These are phyloP conservation scores for Mortierella sp. DNA, from an alignment of 371 early-diverging fungal genomes.

Conservation along the genomic window DNA sequence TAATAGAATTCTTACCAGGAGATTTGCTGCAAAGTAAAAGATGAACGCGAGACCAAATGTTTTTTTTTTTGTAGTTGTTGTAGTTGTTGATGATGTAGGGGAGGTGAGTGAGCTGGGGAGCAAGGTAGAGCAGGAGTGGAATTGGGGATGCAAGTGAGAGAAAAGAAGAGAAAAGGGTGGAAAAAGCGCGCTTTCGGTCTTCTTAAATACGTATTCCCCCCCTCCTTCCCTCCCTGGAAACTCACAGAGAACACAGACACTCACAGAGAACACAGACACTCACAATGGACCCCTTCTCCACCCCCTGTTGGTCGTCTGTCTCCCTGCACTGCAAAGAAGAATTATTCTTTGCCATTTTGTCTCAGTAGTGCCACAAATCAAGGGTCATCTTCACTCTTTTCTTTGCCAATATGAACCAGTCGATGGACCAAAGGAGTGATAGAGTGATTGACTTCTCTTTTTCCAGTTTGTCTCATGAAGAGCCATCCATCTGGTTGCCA, in stretches of 20 bases:
- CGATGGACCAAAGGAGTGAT: too few species aligned
- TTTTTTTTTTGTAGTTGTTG: neutral
- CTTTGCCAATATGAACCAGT: too few species aligned
- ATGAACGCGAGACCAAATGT: neutral
- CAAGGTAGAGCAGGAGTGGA: neutral
- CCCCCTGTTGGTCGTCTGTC: neutral
- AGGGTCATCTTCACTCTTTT: too few species aligned
- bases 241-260: too few species aligned
- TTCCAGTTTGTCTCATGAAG: too few species aligned
- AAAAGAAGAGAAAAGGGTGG: conserved; percentile 1
- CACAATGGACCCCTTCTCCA: neutral
- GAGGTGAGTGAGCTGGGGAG: neutral
- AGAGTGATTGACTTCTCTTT: too few species aligned
- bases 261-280: too few species aligned
- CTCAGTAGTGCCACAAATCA: too few species aligned
- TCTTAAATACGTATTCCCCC: neutral
- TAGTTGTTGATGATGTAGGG: neutral
- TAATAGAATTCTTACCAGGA: neutral
- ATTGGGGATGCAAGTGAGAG: neutral
- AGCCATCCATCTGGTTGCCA: too few species aligned
- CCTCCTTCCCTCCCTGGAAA: neutral
- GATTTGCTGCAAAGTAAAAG: too few species aligned
- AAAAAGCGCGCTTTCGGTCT: conserved; percentile 1
- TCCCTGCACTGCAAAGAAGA: neutral
- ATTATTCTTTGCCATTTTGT: too few species aligned